Base-by-base conservation (phyloP, 805 yeast species). In the Wickerhamiella azymoides region DNA sequence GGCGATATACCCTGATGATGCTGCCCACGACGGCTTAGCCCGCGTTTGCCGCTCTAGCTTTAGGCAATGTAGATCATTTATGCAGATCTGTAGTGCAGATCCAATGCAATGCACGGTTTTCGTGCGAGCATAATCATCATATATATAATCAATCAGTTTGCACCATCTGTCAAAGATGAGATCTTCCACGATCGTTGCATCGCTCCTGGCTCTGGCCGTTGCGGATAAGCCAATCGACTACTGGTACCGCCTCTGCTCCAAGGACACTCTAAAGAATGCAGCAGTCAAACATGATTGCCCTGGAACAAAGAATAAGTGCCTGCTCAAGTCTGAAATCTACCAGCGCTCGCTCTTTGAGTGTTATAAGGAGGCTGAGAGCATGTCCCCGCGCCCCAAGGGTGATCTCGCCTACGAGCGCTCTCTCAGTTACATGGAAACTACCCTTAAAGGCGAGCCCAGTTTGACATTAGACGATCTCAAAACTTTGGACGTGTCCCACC, bases 231-330 rank as follows among this genome's bases (percentile, higher is more conserved):
- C 40, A 13, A 27, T 18, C 13, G 45, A 42, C 21, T 42, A 36
- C 17, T 42, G 45, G 45, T 42, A 42, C 16, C 18, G 45, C 6
- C 18, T 42, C 14, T 42, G 45, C 17, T 42, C 45, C 9, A 26
- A 17, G 11, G 45, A 42, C 21, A 25, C 40, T 13, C 18, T 17
- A 16, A 42, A 42, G 37, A 42, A 42, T 16, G 28, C 11, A 13
- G 45, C 45, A 2, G 40, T 42, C 3, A 8, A 11, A 5, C 32
- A 26, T 4, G 45, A 10, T 8, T 42, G 45, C 19, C 45, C 45
- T 9, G 10, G 26, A 19, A 33, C 11, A 2, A 26, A 26, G 24
- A 19, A 10, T 11, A 16, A 7, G 11, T 42, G 45, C 17, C 28
- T 42, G 27, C 35, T 25, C 16, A 18, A 42, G 10, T 36, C 40